These are phyloP conservation scores for Aspergillus fumigatus DNA, from an alignment of 2,329 filamentous ascomycete genomes.

Conservation along the genomic window DNA sequence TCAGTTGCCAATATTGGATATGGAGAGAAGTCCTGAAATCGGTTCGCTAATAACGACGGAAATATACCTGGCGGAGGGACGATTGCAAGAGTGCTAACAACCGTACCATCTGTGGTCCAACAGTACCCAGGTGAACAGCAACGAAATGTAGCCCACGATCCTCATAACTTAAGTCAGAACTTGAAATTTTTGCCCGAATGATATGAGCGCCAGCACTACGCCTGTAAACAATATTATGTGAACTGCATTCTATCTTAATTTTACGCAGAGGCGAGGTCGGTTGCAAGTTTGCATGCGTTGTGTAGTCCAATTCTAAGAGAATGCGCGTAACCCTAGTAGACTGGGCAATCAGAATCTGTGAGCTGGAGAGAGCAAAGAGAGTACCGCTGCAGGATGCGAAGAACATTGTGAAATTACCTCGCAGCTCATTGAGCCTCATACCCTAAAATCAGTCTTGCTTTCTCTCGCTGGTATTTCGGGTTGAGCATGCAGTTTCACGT, in stretches of 20 bases:
- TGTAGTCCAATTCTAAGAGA: constrained; percentile 24
- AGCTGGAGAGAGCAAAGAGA: background rate
- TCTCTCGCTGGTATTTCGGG: constrained; percentile 52
- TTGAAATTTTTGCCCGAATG: too few relatives aligned
- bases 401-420: constrained; percentile 31
- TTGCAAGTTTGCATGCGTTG: constrained; percentile 1
- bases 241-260: background rate
- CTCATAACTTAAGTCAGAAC: too few relatives aligned
- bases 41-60: background rate
- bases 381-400: background rate
- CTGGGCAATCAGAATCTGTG: background rate
- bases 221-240: background rate
- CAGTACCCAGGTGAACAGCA: background rate
- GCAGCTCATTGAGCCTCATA: constrained; percentile 49
- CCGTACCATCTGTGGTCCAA: background rate
- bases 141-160: too few relatives aligned
- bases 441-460: constrained; percentile 49
- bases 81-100: too few relatives aligned
- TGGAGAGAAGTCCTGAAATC: background rate
- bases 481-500: constrained; percentile 51
- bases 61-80: background rate
- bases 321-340: constrained; percentile 28
- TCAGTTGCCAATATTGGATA: background rate
- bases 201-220: too few relatives aligned
- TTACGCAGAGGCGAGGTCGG: background rate